These are phyloP conservation scores for Casuarina glauca DNA, from an alignment of 306 rosid genomes.

Conservation along the genomic window DNA sequence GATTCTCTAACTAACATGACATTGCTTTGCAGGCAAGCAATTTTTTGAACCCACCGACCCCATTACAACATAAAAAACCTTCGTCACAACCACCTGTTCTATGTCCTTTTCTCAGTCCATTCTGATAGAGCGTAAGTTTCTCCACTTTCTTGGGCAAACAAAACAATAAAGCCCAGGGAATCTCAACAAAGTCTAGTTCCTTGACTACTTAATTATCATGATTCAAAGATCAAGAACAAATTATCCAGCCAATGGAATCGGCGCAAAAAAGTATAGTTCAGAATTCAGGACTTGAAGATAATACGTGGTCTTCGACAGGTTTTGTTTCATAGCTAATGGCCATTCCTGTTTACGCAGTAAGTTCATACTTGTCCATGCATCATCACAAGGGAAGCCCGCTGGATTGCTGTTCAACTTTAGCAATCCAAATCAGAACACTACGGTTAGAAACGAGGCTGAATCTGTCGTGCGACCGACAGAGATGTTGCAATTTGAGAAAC, in stretches of 20 bases:
- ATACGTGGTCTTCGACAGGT: not conserved
- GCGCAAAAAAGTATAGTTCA: not conserved
- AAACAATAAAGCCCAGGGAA: not conserved
- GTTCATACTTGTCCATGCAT: not conserved
- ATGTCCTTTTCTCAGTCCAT: not conserved
- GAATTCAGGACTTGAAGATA: not conserved
- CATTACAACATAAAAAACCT: too few species aligned
- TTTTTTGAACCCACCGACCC: too few species aligned
- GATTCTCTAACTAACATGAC: too few species aligned
- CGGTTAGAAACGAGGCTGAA: not conserved
- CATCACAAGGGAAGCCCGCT: not conserved
- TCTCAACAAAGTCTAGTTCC: not conserved
- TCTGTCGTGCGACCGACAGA: not conserved
- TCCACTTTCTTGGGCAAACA: not conserved
- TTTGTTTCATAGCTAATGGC: not conserved
- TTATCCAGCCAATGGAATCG: not conserved
- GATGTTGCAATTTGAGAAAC: not conserved
- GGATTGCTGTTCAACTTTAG: constrained; percentile 1
- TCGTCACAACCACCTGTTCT: not conserved
- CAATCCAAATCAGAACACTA: not conserved
- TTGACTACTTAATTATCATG: not conserved
- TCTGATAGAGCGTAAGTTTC: not conserved
- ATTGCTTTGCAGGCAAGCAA: too few species aligned
- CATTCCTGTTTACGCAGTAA: not conserved
- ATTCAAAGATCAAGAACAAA: not conserved